Base-by-base conservation (phyloP, 768 basidiomycete species). In the Mrakia hoshinonis region DNA sequence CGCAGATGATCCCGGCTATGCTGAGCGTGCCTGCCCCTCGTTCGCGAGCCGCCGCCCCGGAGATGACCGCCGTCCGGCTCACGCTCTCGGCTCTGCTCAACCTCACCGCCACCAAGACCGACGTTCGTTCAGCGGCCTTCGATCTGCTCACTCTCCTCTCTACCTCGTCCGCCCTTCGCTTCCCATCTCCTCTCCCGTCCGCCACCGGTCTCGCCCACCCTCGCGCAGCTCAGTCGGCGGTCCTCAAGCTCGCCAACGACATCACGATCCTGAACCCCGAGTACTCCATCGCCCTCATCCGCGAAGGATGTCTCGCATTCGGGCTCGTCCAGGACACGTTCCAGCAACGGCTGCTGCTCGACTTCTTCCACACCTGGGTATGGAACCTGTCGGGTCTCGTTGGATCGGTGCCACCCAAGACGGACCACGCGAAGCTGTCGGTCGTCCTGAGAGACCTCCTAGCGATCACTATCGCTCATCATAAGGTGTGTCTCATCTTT, bases 281-380 rank as follows among this genome's bases (percentile, higher is more conserved):
- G 46, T 47, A 47, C 64, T 34, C 64, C 18, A 48, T 49, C 11
- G 64, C 64, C 4, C 26, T 66, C 13, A 46, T 66, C 18, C 9
- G 46, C 26, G 64, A 66, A n/a, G 43, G 64, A 4, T 51, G 47
- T 34, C 64, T 66, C 3, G 64, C 64, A 24, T 51, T 66, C 22
- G 48, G 47, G 18, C 47, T 51, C 7, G 24, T 47, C 22, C 24
- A 47, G 18, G 47, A 51, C 15, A 24, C 64, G 6, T 48, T 47
- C 46, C 43, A 66, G 34, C 43, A n/a, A 22, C 24, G 31, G 2
- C 64, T 66, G 15, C 26, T 66, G 10, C 48, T 66, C 29, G 46
- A 51, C 7, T 34, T 51, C 48, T 49, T 66, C 31, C 46, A 26
- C 3, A 15, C 64, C 4, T 66, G 64, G 64, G 43, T 51, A 4